These are phyloP conservation scores for Cylindrotheca closterium DNA, from an alignment of 108 stramenopile genomes.

Conservation along the genomic window DNA sequence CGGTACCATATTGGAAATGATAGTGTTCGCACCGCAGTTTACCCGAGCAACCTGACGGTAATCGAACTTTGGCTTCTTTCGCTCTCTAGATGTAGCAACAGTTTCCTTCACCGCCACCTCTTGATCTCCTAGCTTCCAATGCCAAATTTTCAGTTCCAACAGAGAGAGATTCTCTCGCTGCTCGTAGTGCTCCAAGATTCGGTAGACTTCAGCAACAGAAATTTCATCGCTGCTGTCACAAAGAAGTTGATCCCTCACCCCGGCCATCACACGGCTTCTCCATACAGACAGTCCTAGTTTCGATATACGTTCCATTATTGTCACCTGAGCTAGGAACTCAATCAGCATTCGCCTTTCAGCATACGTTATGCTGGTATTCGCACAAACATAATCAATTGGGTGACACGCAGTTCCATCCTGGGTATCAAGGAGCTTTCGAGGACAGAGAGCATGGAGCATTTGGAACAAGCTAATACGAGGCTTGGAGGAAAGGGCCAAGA, in stretches of 20 bases:
- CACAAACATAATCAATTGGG: neutral
- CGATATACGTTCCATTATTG: neutral
- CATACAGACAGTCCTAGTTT: neutral
- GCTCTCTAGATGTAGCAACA: too few relatives aligned
- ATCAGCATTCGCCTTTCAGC: neutral
- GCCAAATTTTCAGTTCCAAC: neutral
- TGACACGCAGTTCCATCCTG: neutral
- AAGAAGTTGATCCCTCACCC: too few relatives aligned
- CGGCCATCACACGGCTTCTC: neutral
- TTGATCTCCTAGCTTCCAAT: too few relatives aligned
- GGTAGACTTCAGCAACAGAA: too few relatives aligned
- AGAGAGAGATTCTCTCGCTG: neutral
- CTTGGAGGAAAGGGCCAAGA: neutral
- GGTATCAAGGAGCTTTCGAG: neutral
- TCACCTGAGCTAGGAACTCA: neutral
- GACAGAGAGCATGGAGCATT: neutral
- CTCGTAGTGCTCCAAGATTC: neutral
- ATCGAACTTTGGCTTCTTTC: too few relatives aligned
- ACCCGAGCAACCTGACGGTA: too few relatives aligned
- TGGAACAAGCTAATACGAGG: neutral
- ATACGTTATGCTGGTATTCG: neutral
- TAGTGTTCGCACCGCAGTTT: too few relatives aligned
- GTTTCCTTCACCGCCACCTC: too few relatives aligned
- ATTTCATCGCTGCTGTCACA: too few relatives aligned
- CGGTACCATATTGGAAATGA: too few relatives aligned